A percentile compares a stretch with the other conserved stretches of the same genome.
Conservation (phyloP, 2,329 filamentous ascomycete genomes). For the Metarhizium brunneum region DNA sequence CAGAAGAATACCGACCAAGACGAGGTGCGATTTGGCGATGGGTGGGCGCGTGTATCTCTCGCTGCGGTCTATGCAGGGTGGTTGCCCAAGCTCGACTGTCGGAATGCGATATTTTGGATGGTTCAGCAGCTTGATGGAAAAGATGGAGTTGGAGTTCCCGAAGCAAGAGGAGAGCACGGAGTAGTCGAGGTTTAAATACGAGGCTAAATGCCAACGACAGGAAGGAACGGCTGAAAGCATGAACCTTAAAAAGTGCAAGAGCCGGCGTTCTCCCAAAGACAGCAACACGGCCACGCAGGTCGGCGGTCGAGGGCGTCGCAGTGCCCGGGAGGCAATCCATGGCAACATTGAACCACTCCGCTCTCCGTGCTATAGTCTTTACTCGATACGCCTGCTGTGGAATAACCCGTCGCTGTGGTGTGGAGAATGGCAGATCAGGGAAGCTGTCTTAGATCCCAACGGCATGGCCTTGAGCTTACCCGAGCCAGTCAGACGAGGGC, state of each 20-base stretch:
- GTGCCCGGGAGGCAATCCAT: no score
- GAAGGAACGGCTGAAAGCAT: not conserved
- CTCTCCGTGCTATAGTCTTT: no score
- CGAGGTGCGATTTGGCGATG: not conserved
- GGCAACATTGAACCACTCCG: no score
- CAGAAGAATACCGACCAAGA: no score
- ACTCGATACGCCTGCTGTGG: not conserved
- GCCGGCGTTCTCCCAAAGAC: not conserved
- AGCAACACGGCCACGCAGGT: not conserved
- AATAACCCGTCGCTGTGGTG: not conserved
- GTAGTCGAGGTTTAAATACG: not conserved
- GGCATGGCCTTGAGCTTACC: not conserved
- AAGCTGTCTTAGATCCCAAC: not conserved
- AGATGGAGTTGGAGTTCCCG: not conserved
- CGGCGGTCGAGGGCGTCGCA: no score
- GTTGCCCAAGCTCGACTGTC: not conserved
- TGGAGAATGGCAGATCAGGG: not conserved
- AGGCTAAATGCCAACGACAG: not conserved
- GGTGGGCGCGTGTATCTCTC: not conserved
- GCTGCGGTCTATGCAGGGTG: no score
- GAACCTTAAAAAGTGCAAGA: not conserved
- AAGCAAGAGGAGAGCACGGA: not conserved
- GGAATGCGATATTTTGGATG: not conserved
- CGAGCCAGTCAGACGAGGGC: not conserved
- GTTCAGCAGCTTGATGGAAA: not conserved